Evolutionary conservation across 106 monocot species (phyloP).

Genomic region (Iris macrosiphon): DNA sequence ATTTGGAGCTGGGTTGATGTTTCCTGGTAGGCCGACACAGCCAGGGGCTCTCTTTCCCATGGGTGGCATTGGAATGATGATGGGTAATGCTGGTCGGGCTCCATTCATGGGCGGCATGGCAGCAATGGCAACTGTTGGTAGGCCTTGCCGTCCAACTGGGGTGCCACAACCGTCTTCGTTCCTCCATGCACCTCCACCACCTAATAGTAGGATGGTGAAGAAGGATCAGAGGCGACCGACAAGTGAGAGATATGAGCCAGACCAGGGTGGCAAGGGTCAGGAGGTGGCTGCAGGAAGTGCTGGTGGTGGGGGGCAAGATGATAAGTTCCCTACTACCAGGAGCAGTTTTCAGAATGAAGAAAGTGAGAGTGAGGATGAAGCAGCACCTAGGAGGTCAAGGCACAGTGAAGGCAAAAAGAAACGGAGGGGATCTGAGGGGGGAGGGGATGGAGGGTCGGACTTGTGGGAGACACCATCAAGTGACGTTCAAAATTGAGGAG

Average conservation of each 20-base stretch:
- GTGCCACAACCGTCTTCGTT: constrained; percentile 24
- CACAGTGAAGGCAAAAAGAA: constrained; percentile 37
- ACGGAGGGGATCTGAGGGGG: constrained; percentile 28
- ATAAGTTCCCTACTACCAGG: constrained; percentile 16
- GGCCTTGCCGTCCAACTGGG: constrained; percentile 57
- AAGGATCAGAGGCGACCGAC: constrained; percentile 53
- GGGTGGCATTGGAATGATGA: constrained; percentile 82
- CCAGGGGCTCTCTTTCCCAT: constrained; percentile 54
- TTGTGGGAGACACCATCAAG: constrained; percentile 15
- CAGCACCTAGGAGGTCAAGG: constrained; percentile 74
- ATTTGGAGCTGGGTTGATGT: constrained; percentile 40
- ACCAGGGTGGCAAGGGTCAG: constrained; percentile 45
- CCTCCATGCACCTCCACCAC: constrained; percentile 34
- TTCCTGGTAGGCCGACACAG: constrained; percentile 44
- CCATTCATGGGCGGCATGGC: constrained; percentile 75
- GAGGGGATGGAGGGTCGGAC: constrained; percentile 27
- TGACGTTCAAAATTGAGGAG: constrained; percentile 12
- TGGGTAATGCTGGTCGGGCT: constrained; percentile 41
- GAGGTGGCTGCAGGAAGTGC: constrained; percentile 26
- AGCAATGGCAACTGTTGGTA: constrained; percentile 29
- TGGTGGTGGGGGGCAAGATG: constrained; percentile 27
- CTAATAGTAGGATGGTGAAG: constrained; percentile 26
- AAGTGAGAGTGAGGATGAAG: constrained; percentile 90
- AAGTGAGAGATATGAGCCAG: constrained; percentile 44
- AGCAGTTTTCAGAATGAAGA: constrained; percentile 39